These are phyloP conservation scores for Erigeron philadelphicus DNA, from an alignment of 140 eudicot species.

Conservation along the genomic window DNA sequence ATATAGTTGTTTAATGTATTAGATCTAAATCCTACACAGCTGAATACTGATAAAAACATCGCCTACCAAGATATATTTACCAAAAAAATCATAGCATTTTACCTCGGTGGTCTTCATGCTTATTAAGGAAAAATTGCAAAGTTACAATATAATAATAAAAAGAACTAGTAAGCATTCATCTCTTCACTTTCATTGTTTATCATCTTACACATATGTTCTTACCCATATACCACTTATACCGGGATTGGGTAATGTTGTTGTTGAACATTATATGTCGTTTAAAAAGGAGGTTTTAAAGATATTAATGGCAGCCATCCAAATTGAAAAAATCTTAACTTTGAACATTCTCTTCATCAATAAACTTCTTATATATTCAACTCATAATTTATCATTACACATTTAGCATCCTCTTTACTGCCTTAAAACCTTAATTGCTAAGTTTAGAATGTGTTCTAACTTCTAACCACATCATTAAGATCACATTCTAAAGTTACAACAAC, in stretches of 20 bases:
- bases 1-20: slow-evolving; percentile 14
- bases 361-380: not conserved
- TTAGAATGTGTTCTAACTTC: not conserved
- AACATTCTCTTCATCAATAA: slow-evolving; percentile 14
- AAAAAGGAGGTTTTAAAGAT: not conserved
- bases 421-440: slow-evolving; percentile 2
- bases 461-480: slow-evolving; percentile 4
- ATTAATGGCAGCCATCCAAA: slow-evolving; percentile 3
- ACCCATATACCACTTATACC: not conserved
- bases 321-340: slow-evolving; percentile 3
- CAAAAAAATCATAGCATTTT: not conserved
- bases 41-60: not conserved
- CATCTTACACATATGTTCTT: not conserved
- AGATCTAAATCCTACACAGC: not conserved
- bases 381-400: not conserved
- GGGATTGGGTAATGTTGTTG: no score
- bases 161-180: not conserved
- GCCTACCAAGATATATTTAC: not conserved
- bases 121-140: not conserved
- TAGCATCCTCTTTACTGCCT: slow-evolving; percentile 17
- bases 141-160: not conserved
- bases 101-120: not conserved
- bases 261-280: no score
- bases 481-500: slow-evolving; percentile 3
- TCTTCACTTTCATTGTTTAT: slow-evolving; percentile 1